Evolutionary conservation across 805 yeast species (phyloP), one percentile per base, ranked within the genome.

Genomic region (Myxozyma udenii): DNA sequence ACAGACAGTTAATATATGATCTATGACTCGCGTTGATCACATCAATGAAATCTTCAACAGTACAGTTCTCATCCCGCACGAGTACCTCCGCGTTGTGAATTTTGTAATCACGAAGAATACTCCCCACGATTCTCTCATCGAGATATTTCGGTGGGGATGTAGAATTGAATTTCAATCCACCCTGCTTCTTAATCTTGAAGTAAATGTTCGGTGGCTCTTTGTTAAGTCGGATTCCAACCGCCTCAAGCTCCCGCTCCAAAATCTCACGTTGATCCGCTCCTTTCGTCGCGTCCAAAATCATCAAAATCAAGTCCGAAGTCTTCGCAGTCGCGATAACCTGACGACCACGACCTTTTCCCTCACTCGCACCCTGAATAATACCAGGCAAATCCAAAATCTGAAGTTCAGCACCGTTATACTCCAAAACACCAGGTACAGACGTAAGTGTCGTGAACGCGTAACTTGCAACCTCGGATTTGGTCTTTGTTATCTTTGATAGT

Each of bases 301-400:
- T 93, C 64, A 91, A 72, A 55, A 91, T 84, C 65, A 91, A 73
- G 66, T 93, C 98, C 0, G 96, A 89, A 0, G 98, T 91, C 68
- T 56, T 84, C 0, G 97, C 95, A 0, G 96, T 93, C 1, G 98
- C 85, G 59, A 91, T 90, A 38, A 93, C 98, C 68, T 93, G 98
- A 63, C 96, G 78, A 51, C 98, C 98, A 69, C 98, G 81, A 62
- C 98, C 98, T 69, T 90, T 90, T 64, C 98, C 98, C 66, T 87
- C 96, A 32, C 95, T 78, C 3, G 98, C 98, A 40, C 98, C 98
- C 67, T 87, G 87, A 51, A 91, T 91, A 62, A 91, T 91, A 68
- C 98, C 98, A 1, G 98, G 98, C 46, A 91, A 72, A 77, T 91
- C 98, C n/a, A 91, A 91, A 60, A 93, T 84, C 71, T 91, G 98